Conservation (phyloP, 805 yeast species). For the Yarrowia sp. region DNA sequence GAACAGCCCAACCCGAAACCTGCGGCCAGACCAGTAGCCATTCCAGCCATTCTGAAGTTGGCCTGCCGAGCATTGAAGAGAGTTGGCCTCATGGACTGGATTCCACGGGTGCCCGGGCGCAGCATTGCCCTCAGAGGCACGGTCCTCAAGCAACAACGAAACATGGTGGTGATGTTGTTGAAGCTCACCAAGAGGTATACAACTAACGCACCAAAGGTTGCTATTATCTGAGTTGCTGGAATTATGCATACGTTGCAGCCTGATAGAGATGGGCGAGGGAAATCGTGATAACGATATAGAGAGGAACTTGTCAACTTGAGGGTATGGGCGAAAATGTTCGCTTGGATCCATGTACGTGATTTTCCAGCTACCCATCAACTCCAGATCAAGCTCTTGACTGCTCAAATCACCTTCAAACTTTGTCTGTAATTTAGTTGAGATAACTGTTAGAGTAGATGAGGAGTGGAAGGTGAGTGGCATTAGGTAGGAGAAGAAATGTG, state of each 20-base stretch:
- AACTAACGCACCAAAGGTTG: conserved; percentile 29
- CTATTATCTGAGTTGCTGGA: conserved; percentile 36
- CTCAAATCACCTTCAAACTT: neutral
- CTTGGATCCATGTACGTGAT: too few species aligned
- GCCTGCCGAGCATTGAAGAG: conserved; percentile 5
- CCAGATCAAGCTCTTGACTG: neutral
- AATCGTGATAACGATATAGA: too few species aligned
- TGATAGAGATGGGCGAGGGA: neutral
- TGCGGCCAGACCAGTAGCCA: conserved; percentile 17
- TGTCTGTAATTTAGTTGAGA: conserved; percentile 32
- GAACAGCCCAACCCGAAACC: conserved; percentile 24
- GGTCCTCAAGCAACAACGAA: conserved; percentile 29
- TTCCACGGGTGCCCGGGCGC: conserved; percentile 6
- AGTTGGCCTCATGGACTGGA: conserved; percentile 13
- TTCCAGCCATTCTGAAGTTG: conserved; percentile 12
- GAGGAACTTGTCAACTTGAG: too few species aligned
- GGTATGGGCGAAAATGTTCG: too few species aligned
- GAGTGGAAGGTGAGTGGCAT: too few species aligned
- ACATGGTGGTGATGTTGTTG: conserved; percentile 31
- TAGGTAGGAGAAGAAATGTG: too few species aligned
- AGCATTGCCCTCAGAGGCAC: conserved; percentile 18
- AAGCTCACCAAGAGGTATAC: neutral
- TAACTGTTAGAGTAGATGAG: neutral
- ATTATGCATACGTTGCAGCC: conserved; percentile 30
- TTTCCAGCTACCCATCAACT: neutral